Base-by-base conservation (phyloP, 202 grass and related monocot species). In the Carex arenaria region DNA sequence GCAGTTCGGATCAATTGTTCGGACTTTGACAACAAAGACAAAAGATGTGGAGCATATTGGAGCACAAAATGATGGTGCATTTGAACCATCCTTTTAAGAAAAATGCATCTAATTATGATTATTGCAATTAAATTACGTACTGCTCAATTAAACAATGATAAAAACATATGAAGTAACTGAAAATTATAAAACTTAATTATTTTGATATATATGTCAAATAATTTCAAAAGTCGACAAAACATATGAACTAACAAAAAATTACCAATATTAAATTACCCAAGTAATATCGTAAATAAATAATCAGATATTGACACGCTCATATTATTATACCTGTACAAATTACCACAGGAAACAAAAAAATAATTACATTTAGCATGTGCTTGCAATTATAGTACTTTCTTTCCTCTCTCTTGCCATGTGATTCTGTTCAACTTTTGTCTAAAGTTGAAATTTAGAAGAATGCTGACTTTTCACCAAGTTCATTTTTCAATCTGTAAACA, bases 391-490 rank as follows among this genome's bases (percentile, higher is more conserved):
- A 66, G 63, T 34, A 17, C 30, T 15, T 15, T 30, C 32, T 66
- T 66, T 31, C 63, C 12, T 17, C 7, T 66, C 32, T 32, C 63
- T 34, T 3, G n/a, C 19, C 67, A 71, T 47, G 67, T 71, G 67
- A 71, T 45, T 43, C 67, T 17, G 7, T 43, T 38, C 67, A 22
- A 71, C 67, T 45, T 71, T 64, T 71, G 45, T 13, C 38, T 45
- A 45, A 71, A 71, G 67, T 71, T 47, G 18, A 71, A 47, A 47
- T 71, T 20, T 71, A 71, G 67, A 71, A 47, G 67, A n/a, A 45
- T 47, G 67, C 22, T 71, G 67, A 45, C 40, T 71, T 49, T 70
- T 19, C 38, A 2, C 18, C 4, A 2, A 20, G 67, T 38, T 43
- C 15, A 15, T 18, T 71, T 45, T 47, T 71, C 9, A 45, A 45